These are phyloP conservation scores for Talaromyces thailandensis DNA, from an alignment of 495 filamentous ascomycete genomes.

Conservation along the genomic window DNA sequence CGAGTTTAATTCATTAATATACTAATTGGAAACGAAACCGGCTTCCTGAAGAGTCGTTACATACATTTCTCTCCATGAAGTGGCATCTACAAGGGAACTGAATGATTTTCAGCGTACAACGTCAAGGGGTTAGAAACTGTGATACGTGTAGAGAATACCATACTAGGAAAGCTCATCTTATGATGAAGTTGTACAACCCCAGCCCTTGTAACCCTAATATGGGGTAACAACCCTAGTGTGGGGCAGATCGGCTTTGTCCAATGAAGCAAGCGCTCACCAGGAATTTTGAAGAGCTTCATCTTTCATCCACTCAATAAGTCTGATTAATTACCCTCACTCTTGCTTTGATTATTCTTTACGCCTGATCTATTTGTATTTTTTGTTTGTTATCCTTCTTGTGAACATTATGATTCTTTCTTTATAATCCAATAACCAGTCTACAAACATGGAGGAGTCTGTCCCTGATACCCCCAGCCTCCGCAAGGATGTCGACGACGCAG, in stretches of 20 bases:
- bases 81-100: too few species aligned
- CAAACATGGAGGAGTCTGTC: conserved; percentile 32
- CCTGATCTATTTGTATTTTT: background rate
- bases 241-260: background rate
- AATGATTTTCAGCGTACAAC: too few species aligned
- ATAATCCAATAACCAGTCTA: background rate
- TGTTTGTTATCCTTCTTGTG: background rate
- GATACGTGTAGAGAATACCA: too few species aligned
- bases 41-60: too few species aligned
- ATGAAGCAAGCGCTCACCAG: background rate
- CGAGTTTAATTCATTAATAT: too few species aligned
- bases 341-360: background rate
- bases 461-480: conserved; percentile 40
- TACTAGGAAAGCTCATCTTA: too few species aligned
- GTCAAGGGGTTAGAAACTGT: too few species aligned
- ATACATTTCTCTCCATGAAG: too few species aligned
- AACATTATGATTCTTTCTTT: background rate
- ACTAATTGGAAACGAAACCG: too few species aligned
- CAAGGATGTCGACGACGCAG: conserved; percentile 39
- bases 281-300: background rate
- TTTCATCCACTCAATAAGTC: background rate
- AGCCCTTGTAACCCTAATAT: background rate
- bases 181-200: background rate
- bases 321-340: background rate
- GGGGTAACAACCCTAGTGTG: background rate